These are phyloP conservation scores for Citrus glauca DNA, from an alignment of 345 rosid genomes.

Conservation along the genomic window DNA sequence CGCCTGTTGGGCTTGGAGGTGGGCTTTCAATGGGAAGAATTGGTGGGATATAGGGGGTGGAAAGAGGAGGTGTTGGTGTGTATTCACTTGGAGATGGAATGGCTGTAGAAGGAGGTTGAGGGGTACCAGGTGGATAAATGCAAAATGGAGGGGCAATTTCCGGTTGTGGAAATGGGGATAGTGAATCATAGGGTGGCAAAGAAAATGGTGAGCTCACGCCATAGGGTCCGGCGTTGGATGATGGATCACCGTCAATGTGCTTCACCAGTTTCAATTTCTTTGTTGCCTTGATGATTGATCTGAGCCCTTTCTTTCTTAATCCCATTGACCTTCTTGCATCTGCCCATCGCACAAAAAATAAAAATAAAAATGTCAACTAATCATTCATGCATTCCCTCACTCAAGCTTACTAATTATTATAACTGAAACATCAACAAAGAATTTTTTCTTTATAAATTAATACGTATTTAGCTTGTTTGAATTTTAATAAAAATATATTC, in stretches of 20 bases:
- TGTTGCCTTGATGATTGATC: conserved; percentile 16
- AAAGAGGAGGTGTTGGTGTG: not conserved
- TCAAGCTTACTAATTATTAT: too few species aligned
- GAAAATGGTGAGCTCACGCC: conserved; percentile 53
- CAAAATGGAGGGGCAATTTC: conserved; percentile 53
- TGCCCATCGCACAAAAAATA: not conserved
- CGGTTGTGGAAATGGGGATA: conserved; percentile 46
- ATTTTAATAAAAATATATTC: too few species aligned
- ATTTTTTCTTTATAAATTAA: too few species aligned
- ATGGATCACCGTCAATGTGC: conserved; percentile 41
- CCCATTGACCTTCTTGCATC: conserved; percentile 36
- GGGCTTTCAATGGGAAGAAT: conserved; percentile 41
- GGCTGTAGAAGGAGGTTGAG: conserved; percentile 32
- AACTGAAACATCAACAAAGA: not conserved
- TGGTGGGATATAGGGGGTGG: conserved; percentile 30
- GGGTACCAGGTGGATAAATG: conserved; percentile 49
- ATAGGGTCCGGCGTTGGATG: conserved; percentile 42
- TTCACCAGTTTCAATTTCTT: conserved; percentile 30
- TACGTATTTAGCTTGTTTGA: not conserved
- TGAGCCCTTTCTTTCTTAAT: not conserved
- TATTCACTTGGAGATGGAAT: conserved; percentile 23
- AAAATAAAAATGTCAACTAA: not conserved
- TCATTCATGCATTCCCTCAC: too few species aligned
- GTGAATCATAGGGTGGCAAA: conserved; percentile 55
- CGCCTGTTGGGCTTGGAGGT: conserved; percentile 34